A percentile compares a stretch with the other conserved stretches of the same genome.
phyloP scores from a whole-genome alignment of 768 basidiomycete species.

The Naganishia kalamii region DNA sequence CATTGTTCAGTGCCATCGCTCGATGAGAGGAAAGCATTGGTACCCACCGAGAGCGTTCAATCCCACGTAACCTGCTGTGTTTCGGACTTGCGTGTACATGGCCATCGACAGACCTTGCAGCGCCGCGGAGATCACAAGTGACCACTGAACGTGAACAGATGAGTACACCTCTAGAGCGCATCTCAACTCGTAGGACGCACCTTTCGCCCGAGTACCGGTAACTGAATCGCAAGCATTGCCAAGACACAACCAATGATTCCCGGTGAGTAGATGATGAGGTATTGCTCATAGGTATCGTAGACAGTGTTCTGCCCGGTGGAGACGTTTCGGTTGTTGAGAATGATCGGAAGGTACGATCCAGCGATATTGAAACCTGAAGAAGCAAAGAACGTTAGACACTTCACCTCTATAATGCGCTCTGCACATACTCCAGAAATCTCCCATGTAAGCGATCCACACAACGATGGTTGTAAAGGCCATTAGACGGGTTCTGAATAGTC shows the following conservation, averaged over 20 bases:
- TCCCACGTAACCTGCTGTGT: constrained; percentile 39
- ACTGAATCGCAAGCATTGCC: constrained; percentile 36
- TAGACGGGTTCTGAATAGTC: constrained; percentile 40
- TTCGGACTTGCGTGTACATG: constrained; percentile 41
- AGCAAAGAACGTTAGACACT: constrained; percentile 30
- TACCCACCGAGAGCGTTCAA: constrained; percentile 29
- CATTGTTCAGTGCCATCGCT: neutral
- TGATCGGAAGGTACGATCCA: constrained; percentile 46
- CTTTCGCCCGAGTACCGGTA: constrained; percentile 40
- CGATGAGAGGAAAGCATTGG: neutral
- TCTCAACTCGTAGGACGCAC: constrained; percentile 23
- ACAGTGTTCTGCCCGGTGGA: constrained; percentile 31
- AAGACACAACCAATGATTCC: constrained; percentile 40
- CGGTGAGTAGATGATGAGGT: constrained; percentile 43
- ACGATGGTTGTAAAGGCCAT: constrained; percentile 39
- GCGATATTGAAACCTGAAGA: constrained; percentile 32
- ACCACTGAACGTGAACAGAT: neutral
- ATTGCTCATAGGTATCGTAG: constrained; percentile 46
- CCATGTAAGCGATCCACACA: constrained; percentile 42
- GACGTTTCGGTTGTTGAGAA: constrained; percentile 44
- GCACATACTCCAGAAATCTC: constrained; percentile 29
- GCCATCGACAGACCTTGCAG: constrained; percentile 43
- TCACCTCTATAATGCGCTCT: neutral
- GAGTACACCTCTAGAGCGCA: neutral
- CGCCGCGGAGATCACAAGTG: constrained; percentile 27